Evolutionary conservation across 257 asterid species (phyloP), one percentile per base, ranked within the genome.

Genomic region (Solanum tacnaense): DNA sequence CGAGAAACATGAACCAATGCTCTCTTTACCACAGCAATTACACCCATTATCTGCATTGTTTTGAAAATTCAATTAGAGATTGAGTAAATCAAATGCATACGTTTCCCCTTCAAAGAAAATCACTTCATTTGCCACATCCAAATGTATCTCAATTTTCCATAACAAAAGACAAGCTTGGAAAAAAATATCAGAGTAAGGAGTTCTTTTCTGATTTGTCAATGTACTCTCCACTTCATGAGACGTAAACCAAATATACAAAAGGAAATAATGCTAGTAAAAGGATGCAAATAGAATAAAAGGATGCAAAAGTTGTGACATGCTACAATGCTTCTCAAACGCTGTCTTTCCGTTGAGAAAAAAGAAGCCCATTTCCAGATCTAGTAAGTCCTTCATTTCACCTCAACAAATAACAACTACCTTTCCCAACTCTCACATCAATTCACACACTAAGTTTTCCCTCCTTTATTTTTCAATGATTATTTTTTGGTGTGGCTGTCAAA

Each of bases 21-120:
- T 92, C 89, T 91, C 92, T 92, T 93, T 41, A 93, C 92, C 5
- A 93, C 90, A 81, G 88, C 12, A 82, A 73, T 90, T 81, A 90
- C 91, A n/a, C 96, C 96, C 90, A 67, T 89, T 60, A 93, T 93
- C 96, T 93, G 93, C 89, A 90, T 90, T 79, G 27, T 41, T 20
- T 84, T 68, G 71, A 74, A 74, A 32, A 85, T 60, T 75, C 60
- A 74, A 68, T 88, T 74, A 89, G 78, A 46, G 82, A 74, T 75
- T 75, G 67, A 82, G 35, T 41, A 73, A 84, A 58, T 86, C 49
- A 44, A 88, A 85, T 35, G 62, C 44, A 9, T 23, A 25, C 49
- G 25, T 71, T 46, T 18, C 71, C 31, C 68, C 18, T 29, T 46
- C 18, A 46, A 27, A 81, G 68, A 46, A 76, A 46, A 81, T 81